Base-by-base conservation (phyloP, 148 eudicot genomes). In the Salicornia ramosissima region DNA sequence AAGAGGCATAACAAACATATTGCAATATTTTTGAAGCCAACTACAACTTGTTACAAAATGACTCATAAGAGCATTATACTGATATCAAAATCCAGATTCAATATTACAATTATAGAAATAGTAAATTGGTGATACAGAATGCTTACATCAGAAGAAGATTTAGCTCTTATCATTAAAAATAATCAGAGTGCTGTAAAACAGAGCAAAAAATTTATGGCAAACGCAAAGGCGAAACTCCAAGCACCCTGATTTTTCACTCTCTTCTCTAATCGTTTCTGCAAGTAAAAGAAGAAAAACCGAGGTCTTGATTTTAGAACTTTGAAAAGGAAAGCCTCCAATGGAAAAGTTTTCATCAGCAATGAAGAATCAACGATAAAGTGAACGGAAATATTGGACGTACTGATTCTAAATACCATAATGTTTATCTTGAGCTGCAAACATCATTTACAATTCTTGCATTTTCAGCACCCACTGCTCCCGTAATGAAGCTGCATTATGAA, bases 241-340 rank as follows among this genome's bases (percentile, higher is more conserved):
- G n/a, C n/a, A n/a, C n/a, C 40, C 42, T 19, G 28, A 16, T 10
- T 26, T 52, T 13, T 15, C 16, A 73, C 78, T 29, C 22, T n/a
- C 22, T 78, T 71, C 59, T 73, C 69, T 55, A 16, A 13, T 69
- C 49, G 16, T 42, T 33, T 55, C 72, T 24, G 45, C 50, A 69
- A 3, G 8, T 14, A 18, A 10, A 26, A 39, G 62, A 36, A 25
- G n/a, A n/a, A n/a, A n/a, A n/a, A 5, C 19, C 33, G 31, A 9
- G 16, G 16, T 19, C 11, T 13, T 52, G 61, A 24, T 13, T 1
- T 16, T 15, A 7, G 16, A 0, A 40, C 3, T 68, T 36, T 53
- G 49, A 10, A 22, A 53, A 68, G 31, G 49, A n/a, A 53, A 67
- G 43, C 71, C 60, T 51, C 30, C 29, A 51, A 33, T 12, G 30